These are phyloP conservation scores for Logfia minima DNA, from an alignment of 129 eudicot species.

Conservation along the genomic window DNA sequence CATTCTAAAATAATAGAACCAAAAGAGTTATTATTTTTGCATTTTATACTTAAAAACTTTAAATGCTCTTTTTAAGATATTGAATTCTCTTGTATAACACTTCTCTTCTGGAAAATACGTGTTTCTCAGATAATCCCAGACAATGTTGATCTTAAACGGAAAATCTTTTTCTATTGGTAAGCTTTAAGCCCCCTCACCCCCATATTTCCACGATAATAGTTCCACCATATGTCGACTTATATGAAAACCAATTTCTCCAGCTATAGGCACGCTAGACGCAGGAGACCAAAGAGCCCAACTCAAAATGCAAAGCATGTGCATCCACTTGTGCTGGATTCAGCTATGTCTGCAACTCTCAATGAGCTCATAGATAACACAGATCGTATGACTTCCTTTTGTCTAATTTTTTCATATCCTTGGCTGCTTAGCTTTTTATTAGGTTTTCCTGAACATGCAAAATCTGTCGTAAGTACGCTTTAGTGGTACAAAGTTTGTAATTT, in stretches of 20 bases:
- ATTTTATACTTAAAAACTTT: not conserved
- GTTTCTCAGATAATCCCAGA: conserved; percentile 55
- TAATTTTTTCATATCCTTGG: not conserved
- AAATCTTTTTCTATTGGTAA: conserved; percentile 72
- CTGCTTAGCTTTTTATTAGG: not conserved
- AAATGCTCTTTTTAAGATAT: not conserved
- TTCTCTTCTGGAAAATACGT: conserved; percentile 20
- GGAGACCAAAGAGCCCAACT: conserved; percentile 43
- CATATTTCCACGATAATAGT: conserved; percentile 2
- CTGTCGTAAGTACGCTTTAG: not conserved
- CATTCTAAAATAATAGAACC: not conserved
- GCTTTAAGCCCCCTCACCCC: conserved; percentile 7
- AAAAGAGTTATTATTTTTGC: no score
- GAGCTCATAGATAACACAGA: conserved; percentile 55
- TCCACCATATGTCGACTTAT: conserved; percentile 4
- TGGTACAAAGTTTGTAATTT: not conserved
- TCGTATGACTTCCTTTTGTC: conserved; percentile 41
- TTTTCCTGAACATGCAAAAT: not conserved
- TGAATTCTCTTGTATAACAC: not conserved
- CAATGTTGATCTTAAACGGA: conserved; percentile 73
- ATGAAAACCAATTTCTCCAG: conserved; percentile 40
- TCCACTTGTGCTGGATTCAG: conserved; percentile 60
- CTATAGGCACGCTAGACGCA: conserved; percentile 50
- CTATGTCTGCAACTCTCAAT: conserved; percentile 42
- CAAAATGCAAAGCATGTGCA: conserved; percentile 64